Base-by-base conservation (phyloP, 225 moss, liverwort and hornwort genomes). In the Pseudoscleropodium purum region DNA sequence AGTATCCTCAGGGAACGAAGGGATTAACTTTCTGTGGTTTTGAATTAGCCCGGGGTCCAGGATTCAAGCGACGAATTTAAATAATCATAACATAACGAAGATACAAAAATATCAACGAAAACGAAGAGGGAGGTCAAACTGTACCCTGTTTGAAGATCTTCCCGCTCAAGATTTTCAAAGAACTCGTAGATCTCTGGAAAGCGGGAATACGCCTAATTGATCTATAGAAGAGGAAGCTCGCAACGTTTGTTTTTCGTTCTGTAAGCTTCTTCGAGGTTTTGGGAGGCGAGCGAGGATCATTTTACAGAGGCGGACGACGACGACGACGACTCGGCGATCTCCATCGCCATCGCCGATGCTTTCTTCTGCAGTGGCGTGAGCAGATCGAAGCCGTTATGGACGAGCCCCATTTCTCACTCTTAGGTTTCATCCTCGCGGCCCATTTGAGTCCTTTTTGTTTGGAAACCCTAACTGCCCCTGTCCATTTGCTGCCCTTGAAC, bases 391-490 rank as follows among this genome's bases (percentile, higher is more conserved):
- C 37, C 83, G 84, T 87, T 84, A 88, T 88, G 79, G 88, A 82
- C 69, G 73, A 62, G 85, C 81, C 80, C 75, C 74, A 24, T 85
- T 85, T 63, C 57, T 57, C 85, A 41, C 63, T 83, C 73, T 80
- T 88, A 83, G 85, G 87, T 84, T 85, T n/a, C 47, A 18, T 65
- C 34, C 75, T 72, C 62, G 41, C 75, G 68, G 69, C 39, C 63
- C 25, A 16, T 47, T 26, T 33, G 37, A 39, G 45, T 63, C 52
- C 34, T 47, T 81, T 77, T 33, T 18, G 33, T 64, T 62, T 66
- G 21, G 61, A 75, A 88, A 91, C 89, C 87, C 91, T 86, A 91
- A 91, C 89, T 91, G 89, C 89, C 88, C 60, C 60, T 69, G 57
- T 25, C 41, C 75, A 66, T 63, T 11, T 86, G 60, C 88, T 73